Conservation (phyloP, 2,329 filamentous ascomycete genomes). For the Aspergillus sp. region DNA sequence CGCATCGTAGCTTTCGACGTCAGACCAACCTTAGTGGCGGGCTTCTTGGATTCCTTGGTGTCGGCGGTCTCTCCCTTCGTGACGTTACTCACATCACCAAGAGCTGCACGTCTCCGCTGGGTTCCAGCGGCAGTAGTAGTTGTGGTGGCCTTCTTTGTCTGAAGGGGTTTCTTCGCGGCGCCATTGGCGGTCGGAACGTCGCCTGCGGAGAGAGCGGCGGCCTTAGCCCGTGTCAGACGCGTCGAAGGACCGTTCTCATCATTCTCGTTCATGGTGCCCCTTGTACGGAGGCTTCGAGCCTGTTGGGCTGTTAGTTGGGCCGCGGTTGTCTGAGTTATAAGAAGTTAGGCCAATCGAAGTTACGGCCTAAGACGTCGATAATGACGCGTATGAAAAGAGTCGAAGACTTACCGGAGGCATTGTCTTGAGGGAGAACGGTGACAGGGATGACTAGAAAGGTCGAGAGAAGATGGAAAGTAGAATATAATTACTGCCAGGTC, state of each 20-base stretch:
- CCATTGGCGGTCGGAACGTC: constrained; percentile 57
- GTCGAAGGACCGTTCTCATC: constrained; percentile 81
- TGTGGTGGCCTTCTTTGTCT: constrained; percentile 65
- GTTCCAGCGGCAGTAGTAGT: constrained; percentile 46
- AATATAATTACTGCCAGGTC: constrained; percentile 23
- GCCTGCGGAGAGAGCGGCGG: constrained; percentile 60
- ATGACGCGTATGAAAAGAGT: constrained; percentile 13
- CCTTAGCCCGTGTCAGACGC: constrained; percentile 90
- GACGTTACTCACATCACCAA: constrained; percentile 95
- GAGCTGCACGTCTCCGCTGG: constrained; percentile 73
- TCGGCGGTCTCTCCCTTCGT: constrained; percentile 64
- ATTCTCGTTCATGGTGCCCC: constrained; percentile 84
- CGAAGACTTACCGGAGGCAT: constrained; percentile 57
- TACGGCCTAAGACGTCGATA: neutral
- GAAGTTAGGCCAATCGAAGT: neutral
- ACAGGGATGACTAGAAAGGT: constrained; percentile 18
- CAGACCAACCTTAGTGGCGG: constrained; percentile 61
- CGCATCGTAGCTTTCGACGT: constrained; percentile 75
- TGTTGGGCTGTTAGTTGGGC: constrained; percentile 45
- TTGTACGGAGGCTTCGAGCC: constrained; percentile 70
- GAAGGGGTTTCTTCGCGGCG: constrained; percentile 60
- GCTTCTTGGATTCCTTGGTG: constrained; percentile 70
- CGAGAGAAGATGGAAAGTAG: constrained; percentile 19
- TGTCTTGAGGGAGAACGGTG: constrained; percentile 32
- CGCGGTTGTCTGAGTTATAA: constrained; percentile 4